Percentiles rank a stretch among this genome's conserved stretches.
These are phyloP conservation scores for Paraphaeosphaeria minitans DNA, from an alignment of 2,329 filamentous ascomycete species.

Conservation along the genomic window DNA sequence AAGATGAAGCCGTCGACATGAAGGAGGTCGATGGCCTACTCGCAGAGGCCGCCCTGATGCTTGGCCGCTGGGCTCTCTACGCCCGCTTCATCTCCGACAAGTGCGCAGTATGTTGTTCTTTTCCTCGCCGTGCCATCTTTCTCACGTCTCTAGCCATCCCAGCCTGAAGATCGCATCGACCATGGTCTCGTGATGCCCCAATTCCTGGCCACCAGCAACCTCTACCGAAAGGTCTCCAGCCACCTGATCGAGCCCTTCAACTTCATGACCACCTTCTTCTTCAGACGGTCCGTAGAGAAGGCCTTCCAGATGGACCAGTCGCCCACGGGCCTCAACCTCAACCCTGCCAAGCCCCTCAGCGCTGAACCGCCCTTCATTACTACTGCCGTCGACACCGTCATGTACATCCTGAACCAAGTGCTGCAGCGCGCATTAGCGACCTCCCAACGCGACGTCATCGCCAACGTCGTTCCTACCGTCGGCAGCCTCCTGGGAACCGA, in stretches of 20 bases:
- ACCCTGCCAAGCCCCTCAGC: constrained; percentile 71
- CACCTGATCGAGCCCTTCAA: constrained; percentile 84
- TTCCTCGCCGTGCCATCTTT: background rate
- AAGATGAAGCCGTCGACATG: constrained; percentile 95
- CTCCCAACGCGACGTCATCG: constrained; percentile 77
- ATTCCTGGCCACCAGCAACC: constrained; percentile 77
- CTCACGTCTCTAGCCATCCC: constrained; percentile 33
- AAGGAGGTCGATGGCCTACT: constrained; percentile 90
- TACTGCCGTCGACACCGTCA: constrained; percentile 95
- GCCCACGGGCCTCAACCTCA: constrained; percentile 78
- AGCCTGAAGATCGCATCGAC: constrained; percentile 60
- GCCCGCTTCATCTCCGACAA: constrained; percentile 86
- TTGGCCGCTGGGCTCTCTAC: constrained; percentile 91
- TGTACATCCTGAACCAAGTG: constrained; percentile 97
- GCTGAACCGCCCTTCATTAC: constrained; percentile 89
- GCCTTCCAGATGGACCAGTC: constrained; percentile 95
- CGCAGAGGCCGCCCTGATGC: constrained; percentile 88
- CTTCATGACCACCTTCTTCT: constrained; percentile 93
- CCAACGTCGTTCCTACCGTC: constrained; percentile 77
- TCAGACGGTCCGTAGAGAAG: constrained; percentile 93
- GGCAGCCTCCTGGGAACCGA: constrained; percentile 82
- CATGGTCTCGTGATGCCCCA: constrained; percentile 68
- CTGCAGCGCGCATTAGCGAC: constrained; percentile 86
- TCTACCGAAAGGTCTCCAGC: constrained; percentile 76
- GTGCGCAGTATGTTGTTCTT: constrained; percentile 67